A percentile compares a stretch with the other conserved stretches of the same genome.
phyloP scores from a whole-genome alignment of 345 rosid genomes.

The Sisymbrium irio region DNA sequence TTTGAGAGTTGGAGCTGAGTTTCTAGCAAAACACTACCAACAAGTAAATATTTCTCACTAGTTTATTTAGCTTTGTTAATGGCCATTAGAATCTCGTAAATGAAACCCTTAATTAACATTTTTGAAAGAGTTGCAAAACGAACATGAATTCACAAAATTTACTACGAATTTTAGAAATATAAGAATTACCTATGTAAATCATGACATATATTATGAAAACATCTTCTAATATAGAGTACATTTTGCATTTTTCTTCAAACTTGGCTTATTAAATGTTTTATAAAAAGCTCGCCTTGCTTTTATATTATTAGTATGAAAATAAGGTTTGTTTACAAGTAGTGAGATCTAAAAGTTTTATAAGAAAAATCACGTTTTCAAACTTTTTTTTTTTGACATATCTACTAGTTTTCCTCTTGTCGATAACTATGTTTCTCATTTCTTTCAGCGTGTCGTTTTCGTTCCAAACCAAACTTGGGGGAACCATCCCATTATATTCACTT shows the following conservation, averaged over 20 bases:
- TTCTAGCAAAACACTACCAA: conserved; percentile 69
- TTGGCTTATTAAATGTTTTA: neutral
- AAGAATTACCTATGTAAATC: neutral
- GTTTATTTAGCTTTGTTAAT: neutral
- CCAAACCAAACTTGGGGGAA: conserved; percentile 93
- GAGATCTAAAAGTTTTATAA: too few relatives aligned
- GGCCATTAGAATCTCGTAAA: neutral
- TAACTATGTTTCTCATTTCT: conserved; percentile 22
- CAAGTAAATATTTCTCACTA: conserved; percentile 32
- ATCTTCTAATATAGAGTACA: too few relatives aligned
- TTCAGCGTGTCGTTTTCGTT: conserved; percentile 61
- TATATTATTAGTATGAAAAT: too few relatives aligned
- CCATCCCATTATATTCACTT: conserved; percentile 61
- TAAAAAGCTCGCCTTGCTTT: neutral
- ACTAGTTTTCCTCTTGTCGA: neutral
- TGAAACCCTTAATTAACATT: neutral
- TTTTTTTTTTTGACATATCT: neutral
- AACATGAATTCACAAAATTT: too few relatives aligned
- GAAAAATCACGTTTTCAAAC: too few relatives aligned
- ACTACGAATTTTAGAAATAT: neutral
- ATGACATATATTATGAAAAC: too few relatives aligned
- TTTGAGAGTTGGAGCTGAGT: conserved; percentile 88
- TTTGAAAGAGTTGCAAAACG: neutral
- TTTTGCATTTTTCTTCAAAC: neutral
- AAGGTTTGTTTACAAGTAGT: too few relatives aligned